Conservation (phyloP, 352 stramenopile species). For the Phytopythium aichiense region DNA sequence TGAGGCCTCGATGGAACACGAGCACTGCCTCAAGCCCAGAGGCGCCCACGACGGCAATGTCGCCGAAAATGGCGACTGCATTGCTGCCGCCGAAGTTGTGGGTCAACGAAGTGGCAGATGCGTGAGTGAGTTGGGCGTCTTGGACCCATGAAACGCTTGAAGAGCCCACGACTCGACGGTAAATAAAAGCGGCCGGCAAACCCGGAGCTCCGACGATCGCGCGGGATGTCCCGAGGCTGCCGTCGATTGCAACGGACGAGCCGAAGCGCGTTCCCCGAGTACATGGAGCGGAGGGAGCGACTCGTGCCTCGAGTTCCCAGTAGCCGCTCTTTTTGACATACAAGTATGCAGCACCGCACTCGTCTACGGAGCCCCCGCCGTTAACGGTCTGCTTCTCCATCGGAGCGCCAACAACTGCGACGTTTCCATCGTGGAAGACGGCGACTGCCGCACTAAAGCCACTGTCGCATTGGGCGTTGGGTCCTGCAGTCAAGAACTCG, state of each 20-base stretch:
- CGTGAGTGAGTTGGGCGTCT: conserved; percentile 41
- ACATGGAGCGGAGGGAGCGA: conserved; percentile 12
- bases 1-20: conserved; percentile 58
- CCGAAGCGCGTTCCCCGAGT: conserved; percentile 47
- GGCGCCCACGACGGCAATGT: conserved; percentile 90
- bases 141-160: conserved; percentile 32
- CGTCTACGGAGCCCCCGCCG: conserved; percentile 8
- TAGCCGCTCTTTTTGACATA: conserved; percentile 56
- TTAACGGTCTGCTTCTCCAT: conserved; percentile 28
- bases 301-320: conserved; percentile 60
- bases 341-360: conserved; percentile 69
- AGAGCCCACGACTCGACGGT: conserved; percentile 16
- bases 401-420: conserved; percentile 65
- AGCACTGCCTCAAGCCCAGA: conserved; percentile 61
- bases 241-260: conserved; percentile 65
- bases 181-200: conserved; percentile 46
- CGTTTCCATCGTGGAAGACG: conserved; percentile 59
- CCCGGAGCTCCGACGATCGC: conserved; percentile 73
- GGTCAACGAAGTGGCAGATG: conserved; percentile 28
- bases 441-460: conserved; percentile 50
- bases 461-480: conserved; percentile 28
- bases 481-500: conserved; percentile 41
- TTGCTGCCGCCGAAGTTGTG: conserved; percentile 67
- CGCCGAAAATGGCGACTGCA: conserved; percentile 75
- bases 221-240: conserved; percentile 45